Evolutionary conservation across 345 rosid genomes (phyloP), one percentile per base, ranked within the genome.

Genomic region (Rhodamnia argentea): DNA sequence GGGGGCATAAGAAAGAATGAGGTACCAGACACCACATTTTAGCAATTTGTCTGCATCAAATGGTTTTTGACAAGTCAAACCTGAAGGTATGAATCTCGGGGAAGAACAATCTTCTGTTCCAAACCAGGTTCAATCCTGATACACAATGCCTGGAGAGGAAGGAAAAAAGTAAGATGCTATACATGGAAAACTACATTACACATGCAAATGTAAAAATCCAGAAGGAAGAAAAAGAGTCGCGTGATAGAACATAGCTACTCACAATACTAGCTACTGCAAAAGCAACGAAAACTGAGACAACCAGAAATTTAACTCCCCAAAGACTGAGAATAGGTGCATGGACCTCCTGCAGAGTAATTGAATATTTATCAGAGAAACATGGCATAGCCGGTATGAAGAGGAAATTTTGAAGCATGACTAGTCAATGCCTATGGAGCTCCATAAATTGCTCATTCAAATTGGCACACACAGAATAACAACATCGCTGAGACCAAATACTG

Each of bases 81-180:
- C 98, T 97, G 99, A 90, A 97, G 98, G 91, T 97, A 97, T 3
- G 99, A 97, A 89, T 97, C 98, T 62, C 89, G 92, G 22, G 99
- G 99, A 90, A 97, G 99, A 89, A 97, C 99, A 91, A 95, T 95
- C 90, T 95, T 91, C 89, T 97, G 99, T 83, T 97, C 99, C 92
- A 97, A 88, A 89, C 99, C 99, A 87, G 99, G 95, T 89, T 97
- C 95, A 81, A 96, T 89, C 87, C 99, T 92, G 58, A 99, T 95
- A 85, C 95, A 89, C 86, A 97, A 88, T 51, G 99, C 99, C 99
- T 97, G 86, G 54, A 60, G 37, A 82, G 83, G 52, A 40, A 40
- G 32, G 32, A 83, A 84, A 87, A 20, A 76, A 87, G 78, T 40
- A 12, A 20, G 29, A 86, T 37, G 84, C 70, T 42, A 58, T 59